Base-by-base conservation (phyloP, 208 protist species). In the Wallacemonas rigidus region DNA sequence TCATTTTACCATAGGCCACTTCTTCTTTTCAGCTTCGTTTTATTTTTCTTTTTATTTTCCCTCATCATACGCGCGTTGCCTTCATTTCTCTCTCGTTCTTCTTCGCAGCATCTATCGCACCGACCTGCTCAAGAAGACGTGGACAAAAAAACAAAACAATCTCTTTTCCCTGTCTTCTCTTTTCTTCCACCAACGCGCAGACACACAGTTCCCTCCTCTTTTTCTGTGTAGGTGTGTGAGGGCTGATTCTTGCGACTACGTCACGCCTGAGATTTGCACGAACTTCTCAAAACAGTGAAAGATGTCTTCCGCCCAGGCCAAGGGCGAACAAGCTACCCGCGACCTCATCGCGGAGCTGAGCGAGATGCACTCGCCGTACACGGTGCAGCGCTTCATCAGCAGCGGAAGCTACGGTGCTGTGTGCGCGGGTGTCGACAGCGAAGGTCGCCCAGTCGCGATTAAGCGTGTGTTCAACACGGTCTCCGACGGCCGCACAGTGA, bases 371-470 rank as follows among this genome's bases (percentile, higher is more conserved):
- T 93, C 90, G 0, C 70, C 69, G 39, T 95, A 95, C 80, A 84
- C 79, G 2, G 90, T 93, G 38, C 76, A 91, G 57, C 84, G 87
- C 45, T 95, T 95, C 64, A 88, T 95, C 62, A 93, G 88, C 75
- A 95, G 90, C 62, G 90, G 90, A 44, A 95, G 90, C 71, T 95
- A 95, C 76, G 90, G 90, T n/a, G 90, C 88, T 36, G 90, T 95
- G 17, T 95, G 86, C 74, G 90, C 90, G 51, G 90, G 90, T 43
- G 70, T 88, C 7, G 88, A 95, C 67, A 79, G 79, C 50, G 87
- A 90, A n/a, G 69, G 77, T 36, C 69, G 80, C 2, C 78, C 88
- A 0, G 87, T 95, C 17, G 90, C 90, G 53, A 93, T 95, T 62
- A 95, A 93, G 80, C 86, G 90, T 9, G 90, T 95, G 36, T 95